Percentiles rank a stretch among this genome's conserved stretches.
Conservation (phyloP, 1,284 basidiomycete species). For the Microbotryum intermedium region DNA sequence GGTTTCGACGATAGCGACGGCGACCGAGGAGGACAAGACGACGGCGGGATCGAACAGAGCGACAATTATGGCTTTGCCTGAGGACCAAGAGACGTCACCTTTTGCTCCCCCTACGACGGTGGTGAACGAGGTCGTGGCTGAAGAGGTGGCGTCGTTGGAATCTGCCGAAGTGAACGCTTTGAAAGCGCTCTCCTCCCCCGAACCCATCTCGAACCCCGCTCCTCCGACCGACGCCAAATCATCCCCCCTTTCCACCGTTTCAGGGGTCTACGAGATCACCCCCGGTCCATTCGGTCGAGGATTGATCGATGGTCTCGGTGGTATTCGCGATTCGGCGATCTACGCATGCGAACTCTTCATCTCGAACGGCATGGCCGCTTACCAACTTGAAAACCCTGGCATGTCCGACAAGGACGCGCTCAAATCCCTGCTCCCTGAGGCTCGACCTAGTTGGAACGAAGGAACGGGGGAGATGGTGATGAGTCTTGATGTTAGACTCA, state of each 20-base stretch:
- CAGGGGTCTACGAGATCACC: slow-evolving; percentile 13
- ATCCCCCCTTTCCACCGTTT: neutral
- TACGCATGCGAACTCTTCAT: slow-evolving; percentile 36
- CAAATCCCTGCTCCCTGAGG: slow-evolving; percentile 30
- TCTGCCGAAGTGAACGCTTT: neutral
- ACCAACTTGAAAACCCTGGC: slow-evolving; percentile 31
- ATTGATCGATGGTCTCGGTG: slow-evolving; percentile 42
- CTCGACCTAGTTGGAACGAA: slow-evolving; percentile 19
- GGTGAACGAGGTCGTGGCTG: neutral
- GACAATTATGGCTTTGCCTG: slow-evolving; percentile 7
- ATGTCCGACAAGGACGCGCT: slow-evolving; percentile 31
- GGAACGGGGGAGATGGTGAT: slow-evolving; percentile 31
- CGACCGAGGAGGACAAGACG: slow-evolving; percentile 18
- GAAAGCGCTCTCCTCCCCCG: neutral
- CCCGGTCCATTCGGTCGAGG: slow-evolving; percentile 38
- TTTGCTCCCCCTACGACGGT: slow-evolving; percentile 20
- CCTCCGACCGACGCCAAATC: neutral
- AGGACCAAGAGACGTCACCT: slow-evolving; percentile 31
- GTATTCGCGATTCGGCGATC: slow-evolving; percentile 39
- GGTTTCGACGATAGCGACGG: neutral
- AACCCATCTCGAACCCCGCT: neutral
- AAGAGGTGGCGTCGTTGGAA: neutral
- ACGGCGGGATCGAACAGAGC: neutral
- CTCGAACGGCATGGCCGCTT: slow-evolving; percentile 28
- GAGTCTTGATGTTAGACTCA: slow-evolving; percentile 33